These are phyloP conservation scores for Podaxis sp. DNA, from an alignment of 768 basidiomycete genomes.

Conservation along the genomic window DNA sequence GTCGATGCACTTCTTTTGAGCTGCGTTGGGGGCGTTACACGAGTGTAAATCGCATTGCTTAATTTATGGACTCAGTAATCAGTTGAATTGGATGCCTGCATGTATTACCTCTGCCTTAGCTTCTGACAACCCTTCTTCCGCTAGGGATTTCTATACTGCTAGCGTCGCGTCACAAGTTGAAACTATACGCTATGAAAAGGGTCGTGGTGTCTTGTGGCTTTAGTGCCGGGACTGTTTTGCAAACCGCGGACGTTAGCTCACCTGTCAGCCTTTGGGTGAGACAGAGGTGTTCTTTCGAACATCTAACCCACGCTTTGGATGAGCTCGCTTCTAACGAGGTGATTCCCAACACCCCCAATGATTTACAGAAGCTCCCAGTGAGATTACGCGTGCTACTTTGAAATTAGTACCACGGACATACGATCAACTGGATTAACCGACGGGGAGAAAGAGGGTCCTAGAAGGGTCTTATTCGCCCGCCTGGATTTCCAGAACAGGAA, in stretches of 20 bases:
- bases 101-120: not conserved
- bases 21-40: slow-evolving; percentile 62
- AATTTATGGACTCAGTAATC: slow-evolving; percentile 5
- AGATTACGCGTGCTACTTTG: slow-evolving; percentile 2
- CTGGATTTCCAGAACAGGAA: slow-evolving; percentile 1
- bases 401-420: slow-evolving; percentile 5
- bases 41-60: slow-evolving; percentile 28
- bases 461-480: not conserved
- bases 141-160: not conserved
- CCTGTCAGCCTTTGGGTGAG: not conserved
- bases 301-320: not conserved
- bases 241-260: slow-evolving; percentile 1
- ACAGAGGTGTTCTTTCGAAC: not conserved
- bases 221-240: not conserved
- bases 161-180: not conserved
- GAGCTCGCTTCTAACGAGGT: not conserved
- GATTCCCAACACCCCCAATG: not conserved
- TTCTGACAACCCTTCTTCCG: not conserved
- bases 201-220: not conserved
- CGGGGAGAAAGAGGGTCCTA: not conserved
- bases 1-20: slow-evolving; percentile 72
- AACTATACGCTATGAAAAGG: not conserved
- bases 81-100: not conserved
- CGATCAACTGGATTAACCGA: not conserved
- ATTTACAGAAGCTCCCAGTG: not conserved